Evolutionary conservation across 768 basidiomycete genomes (phyloP).

Genomic region (Psilocybe tampanensis): DNA sequence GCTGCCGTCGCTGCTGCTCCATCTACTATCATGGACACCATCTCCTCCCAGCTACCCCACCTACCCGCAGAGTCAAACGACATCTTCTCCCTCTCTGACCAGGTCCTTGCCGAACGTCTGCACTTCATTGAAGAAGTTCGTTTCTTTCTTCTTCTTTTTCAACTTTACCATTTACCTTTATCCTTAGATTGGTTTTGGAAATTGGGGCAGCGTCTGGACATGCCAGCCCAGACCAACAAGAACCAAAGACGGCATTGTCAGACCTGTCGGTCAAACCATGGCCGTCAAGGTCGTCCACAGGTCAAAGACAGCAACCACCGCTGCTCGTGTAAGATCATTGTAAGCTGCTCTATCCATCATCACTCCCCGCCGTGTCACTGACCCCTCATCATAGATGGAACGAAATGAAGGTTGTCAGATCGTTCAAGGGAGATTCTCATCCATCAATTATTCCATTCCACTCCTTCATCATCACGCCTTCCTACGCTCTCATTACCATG

Average conservation of each 20-base stretch:
- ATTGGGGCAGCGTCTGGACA: slow-evolving; percentile 93
- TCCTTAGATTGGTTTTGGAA: slow-evolving; percentile 83
- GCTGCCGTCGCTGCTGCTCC: slow-evolving; percentile 14
- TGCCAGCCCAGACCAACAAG: slow-evolving; percentile 60
- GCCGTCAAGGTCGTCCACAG: slow-evolving; percentile 96
- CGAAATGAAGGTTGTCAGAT: slow-evolving; percentile 94
- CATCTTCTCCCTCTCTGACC: slow-evolving; percentile 77
- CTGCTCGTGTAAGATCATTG: slow-evolving; percentile 88
- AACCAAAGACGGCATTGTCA: slow-evolving; percentile 34
- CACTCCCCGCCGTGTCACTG: not conserved
- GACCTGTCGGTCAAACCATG: slow-evolving; percentile 55
- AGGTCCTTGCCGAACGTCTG: slow-evolving; percentile 67
- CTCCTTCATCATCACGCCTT: slow-evolving; percentile 91
- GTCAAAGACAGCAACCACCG: slow-evolving; percentile 81
- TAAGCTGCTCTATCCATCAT: slow-evolving; percentile 38
- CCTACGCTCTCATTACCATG: slow-evolving; percentile 92
- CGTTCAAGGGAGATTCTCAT: slow-evolving; percentile 83
- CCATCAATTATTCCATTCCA: slow-evolving; percentile 93
- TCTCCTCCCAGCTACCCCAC: slow-evolving; percentile 29
- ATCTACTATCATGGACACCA: slow-evolving; percentile 41
- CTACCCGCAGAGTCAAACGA: slow-evolving; percentile 45
- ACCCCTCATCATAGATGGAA: slow-evolving; percentile 70
- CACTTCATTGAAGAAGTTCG: slow-evolving; percentile 76
- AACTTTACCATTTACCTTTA: slow-evolving; percentile 5
- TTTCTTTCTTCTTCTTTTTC: slow-evolving; percentile 12